phyloP scores from a whole-genome alignment of 176 grass and related monocot species.

The Elaeis guineensis region DNA sequence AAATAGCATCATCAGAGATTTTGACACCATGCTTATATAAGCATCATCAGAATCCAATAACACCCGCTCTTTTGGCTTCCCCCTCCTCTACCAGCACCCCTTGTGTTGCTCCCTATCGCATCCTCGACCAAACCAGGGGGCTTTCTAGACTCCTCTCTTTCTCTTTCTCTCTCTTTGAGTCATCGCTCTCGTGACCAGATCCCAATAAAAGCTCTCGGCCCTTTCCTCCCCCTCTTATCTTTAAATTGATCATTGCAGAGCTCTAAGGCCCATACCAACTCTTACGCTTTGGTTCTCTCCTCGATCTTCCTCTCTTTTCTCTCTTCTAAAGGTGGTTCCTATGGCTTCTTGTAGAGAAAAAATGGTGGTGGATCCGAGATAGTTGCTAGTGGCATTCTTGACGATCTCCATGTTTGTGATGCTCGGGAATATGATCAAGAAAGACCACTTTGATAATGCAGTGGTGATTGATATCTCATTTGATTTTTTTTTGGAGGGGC shows the following conservation, averaged over 20 bases:
- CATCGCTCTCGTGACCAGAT: not conserved
- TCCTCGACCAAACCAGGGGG: no score
- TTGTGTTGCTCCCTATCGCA: not conserved
- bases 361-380: constrained; percentile 68
- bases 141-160: not conserved
- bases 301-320: not conserved
- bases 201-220: not conserved
- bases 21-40: no score
- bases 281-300: not conserved
- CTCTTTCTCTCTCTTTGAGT: not conserved
- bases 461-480: constrained; percentile 7
- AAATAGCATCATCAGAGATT: no score
- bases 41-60: no score
- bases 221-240: no score
- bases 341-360: not conserved
- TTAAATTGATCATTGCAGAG: not conserved
- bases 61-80: no score
- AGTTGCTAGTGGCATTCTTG: constrained; percentile 66
- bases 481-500: not conserved
- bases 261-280: not conserved
- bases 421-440: constrained; percentile 82
- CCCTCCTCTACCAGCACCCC: not conserved
- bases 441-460: constrained; percentile 54
- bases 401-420: constrained; percentile 86
- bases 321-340: not conserved